A percentile compares a stretch with the other conserved stretches of the same genome.
Evolutionary conservation across 192 early-diverging fungal genomes (phyloP).

Genomic region (Glomus cerebriforme): DNA sequence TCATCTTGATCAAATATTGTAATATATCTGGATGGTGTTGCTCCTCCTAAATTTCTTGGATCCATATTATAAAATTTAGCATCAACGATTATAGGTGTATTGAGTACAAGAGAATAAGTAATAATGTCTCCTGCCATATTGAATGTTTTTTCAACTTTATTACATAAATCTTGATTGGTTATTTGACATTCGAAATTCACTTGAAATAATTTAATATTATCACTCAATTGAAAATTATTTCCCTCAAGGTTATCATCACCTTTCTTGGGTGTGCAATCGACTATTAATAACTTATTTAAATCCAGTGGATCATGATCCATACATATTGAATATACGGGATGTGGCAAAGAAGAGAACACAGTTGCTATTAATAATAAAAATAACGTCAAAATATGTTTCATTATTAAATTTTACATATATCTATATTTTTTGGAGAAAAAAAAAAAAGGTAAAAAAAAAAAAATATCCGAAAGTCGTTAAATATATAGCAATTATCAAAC

Average conservation of each 20-base stretch:
- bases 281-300: not conserved
- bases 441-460: too few relatives aligned
- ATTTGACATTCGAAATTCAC: not conserved
- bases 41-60: not conserved
- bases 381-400: not conserved
- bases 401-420: not conserved
- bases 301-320: not conserved
- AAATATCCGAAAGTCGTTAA: too few relatives aligned
- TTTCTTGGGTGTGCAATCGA: not conserved
- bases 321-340: not conserved
- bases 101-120: not conserved
- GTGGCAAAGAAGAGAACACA: not conserved
- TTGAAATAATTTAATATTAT: not conserved
- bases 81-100: not conserved
- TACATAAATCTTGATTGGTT: not conserved
- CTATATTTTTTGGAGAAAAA: not conserved
- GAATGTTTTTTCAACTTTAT: not conserved
- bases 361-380: not conserved
- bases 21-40: slow-evolving; percentile 37
- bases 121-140: not conserved
- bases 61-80: not conserved
- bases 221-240: not conserved
- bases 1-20: slow-evolving; percentile 36
- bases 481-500: too few relatives aligned
- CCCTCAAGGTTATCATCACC: not conserved